phyloP scores from a whole-genome alignment of 331 rosid species.

The Erythrophleum ivorense region DNA sequence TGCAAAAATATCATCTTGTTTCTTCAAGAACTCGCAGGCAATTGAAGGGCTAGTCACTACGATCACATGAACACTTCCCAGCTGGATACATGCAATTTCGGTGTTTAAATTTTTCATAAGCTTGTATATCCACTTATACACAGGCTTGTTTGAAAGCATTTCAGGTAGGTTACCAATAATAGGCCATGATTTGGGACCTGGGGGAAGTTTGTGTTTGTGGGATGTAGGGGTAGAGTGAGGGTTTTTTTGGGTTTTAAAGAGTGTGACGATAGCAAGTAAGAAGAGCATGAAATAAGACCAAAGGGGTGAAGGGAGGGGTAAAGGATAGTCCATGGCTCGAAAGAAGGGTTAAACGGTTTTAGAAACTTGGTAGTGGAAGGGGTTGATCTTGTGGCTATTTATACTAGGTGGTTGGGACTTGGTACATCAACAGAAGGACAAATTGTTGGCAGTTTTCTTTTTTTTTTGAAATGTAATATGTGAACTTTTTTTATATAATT shows the following conservation, averaged over 20 bases:
- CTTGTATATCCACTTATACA: slow-evolving; percentile 43
- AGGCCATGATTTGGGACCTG: slow-evolving; percentile 59
- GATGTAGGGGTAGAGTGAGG: neutral
- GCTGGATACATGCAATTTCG: slow-evolving; percentile 48
- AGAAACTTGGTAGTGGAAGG: too few relatives aligned
- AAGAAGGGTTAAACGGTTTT: neutral
- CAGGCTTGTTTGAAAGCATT: slow-evolving; percentile 38
- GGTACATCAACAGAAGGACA: too few relatives aligned
- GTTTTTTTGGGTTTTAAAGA: neutral
- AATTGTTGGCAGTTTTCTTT: too few relatives aligned
- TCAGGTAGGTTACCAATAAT: slow-evolving; percentile 48
- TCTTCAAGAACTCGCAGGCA: slow-evolving; percentile 48
- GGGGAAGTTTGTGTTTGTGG: slow-evolving; percentile 38
- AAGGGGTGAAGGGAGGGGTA: neutral
- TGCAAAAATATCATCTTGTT: slow-evolving; percentile 43
- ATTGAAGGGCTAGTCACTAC: slow-evolving; percentile 45
- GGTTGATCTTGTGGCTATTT: neutral
- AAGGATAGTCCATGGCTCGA: neutral
- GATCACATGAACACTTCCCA: slow-evolving; percentile 41
- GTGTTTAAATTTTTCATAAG: slow-evolving; percentile 45
- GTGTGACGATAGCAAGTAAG: neutral
- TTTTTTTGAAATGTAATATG: too few relatives aligned
- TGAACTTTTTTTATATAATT: too few relatives aligned
- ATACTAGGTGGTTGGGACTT: neutral
- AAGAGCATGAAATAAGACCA: neutral